Percentiles rank a stretch among this genome's conserved stretches.
Conservation (phyloP, 177 flowering plant genomes). For the Vitis hybrid region DNA sequence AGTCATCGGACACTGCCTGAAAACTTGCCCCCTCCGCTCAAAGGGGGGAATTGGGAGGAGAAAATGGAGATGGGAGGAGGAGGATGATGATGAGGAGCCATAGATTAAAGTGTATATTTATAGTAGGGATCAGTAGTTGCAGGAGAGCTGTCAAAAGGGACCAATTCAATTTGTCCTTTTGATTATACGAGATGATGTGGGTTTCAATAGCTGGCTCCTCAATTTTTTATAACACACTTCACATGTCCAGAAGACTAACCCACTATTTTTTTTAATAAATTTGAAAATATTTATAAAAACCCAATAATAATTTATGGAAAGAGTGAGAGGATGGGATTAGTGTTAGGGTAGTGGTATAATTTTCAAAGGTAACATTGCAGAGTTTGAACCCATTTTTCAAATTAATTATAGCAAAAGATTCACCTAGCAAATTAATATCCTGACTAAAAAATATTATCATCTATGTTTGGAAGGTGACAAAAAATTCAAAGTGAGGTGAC, state of each 20-base stretch:
- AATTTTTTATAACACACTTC: background rate
- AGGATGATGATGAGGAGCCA: background rate
- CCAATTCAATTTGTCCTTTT: constrained; percentile 11
- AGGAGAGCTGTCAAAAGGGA: constrained; percentile 20
- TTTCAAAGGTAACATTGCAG: too few relatives aligned
- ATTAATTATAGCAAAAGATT: too few relatives aligned
- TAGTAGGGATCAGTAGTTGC: constrained; percentile 17
- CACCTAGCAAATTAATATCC: too few relatives aligned
- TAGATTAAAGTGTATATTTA: constrained; percentile 12
- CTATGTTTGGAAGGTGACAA: too few relatives aligned
- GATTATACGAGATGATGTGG: background rate
- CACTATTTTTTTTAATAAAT: background rate
- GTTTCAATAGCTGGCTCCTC: constrained; percentile 12
- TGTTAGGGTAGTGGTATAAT: too few relatives aligned
- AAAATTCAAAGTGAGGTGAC: too few relatives aligned
- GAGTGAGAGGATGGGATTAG: too few relatives aligned
- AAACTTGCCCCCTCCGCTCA: constrained; percentile 16
- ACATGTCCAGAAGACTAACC: background rate
- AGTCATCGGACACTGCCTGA: constrained; percentile 17
- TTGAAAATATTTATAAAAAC: background rate
- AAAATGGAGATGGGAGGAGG: background rate
- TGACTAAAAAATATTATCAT: too few relatives aligned
- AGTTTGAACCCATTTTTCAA: too few relatives aligned
- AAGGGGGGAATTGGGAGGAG: background rate
- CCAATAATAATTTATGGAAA: too few relatives aligned